Evolutionary conservation across 1,139 yeast genomes (phyloP), one percentile per base, ranked within the genome.

Genomic region (Saccharomyces uvarum): DNA sequence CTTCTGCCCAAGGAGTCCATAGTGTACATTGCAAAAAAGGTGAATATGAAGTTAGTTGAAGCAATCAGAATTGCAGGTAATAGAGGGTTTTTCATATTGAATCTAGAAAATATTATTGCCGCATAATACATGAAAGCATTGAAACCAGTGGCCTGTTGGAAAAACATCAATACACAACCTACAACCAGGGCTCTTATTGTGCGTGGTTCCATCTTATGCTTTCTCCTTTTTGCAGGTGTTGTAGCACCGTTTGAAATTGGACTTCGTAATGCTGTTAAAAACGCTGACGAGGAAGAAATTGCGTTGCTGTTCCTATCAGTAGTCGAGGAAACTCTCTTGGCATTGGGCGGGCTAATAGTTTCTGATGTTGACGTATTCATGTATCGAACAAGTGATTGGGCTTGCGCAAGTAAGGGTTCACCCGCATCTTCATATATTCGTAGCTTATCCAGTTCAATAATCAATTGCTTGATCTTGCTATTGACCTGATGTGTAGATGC

Each of bases 81-180:
- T 38, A 86, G 75, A 3, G 90, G 81, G 64, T 83, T 78, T 32
- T 77, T 59, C 63, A 82, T 79, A 1, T 88, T 87, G 48, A 82
- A 74, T 11, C 79, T 74, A 57, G 78, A 77, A 66, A 85, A 84
- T 47, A 85, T 79, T 2, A 87, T 79, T 8, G 88, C 81, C 52
- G 88, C 81, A 63, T 84, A 85, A 68, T 84, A 85, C 88, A 85
- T 84, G 65, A 84, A 81, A 4, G 89, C 83, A 70, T 85, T 84
- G 70, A 84, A 83, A 8, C 91, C 89, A n/a, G 86, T 80, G 48
- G 82, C 77, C 66, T 85, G 91, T 68, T 85, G 91, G 63, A 83
- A 80, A 52, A 86, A 83, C 79, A 85, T 87, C 53, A 85, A 75
- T 1, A 84, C 83, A 72, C 88, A 84, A 1, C 88, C 90, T 51